phyloP scores from a whole-genome alignment of 2,329 filamentous ascomycete species.

The Neonectria magnoliae region DNA sequence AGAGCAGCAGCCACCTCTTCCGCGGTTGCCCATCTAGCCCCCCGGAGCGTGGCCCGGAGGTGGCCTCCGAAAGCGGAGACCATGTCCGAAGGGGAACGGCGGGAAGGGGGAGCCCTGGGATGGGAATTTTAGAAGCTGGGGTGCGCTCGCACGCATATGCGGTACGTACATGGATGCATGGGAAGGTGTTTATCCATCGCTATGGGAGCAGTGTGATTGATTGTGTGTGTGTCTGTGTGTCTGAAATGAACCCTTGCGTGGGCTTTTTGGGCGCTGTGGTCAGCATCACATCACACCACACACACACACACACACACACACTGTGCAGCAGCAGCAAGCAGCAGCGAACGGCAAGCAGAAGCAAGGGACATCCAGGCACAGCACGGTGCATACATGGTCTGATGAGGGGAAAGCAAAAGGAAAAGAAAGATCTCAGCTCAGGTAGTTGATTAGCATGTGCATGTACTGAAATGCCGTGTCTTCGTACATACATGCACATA shows the following conservation, averaged over 20 bases:
- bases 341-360: slow-evolving; percentile 6
- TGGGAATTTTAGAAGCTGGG: slow-evolving; percentile 6
- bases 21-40: neutral
- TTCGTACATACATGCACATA: neutral
- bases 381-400: slow-evolving; percentile 4
- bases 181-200: neutral
- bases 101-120: neutral
- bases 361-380: slow-evolving; percentile 13
- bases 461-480: slow-evolving; percentile 3
- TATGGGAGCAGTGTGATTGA: neutral
- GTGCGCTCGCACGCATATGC: slow-evolving; percentile 16
- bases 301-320: no score
- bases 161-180: neutral
- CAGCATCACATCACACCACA: slow-evolving; percentile 31
- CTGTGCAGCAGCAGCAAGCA: neutral
- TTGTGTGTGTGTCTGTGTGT: neutral
- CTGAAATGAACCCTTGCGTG: neutral
- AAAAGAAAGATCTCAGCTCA: neutral
- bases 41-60: neutral
- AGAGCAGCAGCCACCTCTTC: neutral
- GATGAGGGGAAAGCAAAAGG: neutral
- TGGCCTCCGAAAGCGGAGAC: slow-evolving; percentile 26
- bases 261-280: slow-evolving; percentile 20
- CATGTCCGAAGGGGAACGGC: slow-evolving; percentile 23
- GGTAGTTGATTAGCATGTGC: neutral